Evolutionary conservation across 257 asterid genomes (phyloP), one percentile per base, ranked within the genome.

Genomic region (Solanum arcanum): DNA sequence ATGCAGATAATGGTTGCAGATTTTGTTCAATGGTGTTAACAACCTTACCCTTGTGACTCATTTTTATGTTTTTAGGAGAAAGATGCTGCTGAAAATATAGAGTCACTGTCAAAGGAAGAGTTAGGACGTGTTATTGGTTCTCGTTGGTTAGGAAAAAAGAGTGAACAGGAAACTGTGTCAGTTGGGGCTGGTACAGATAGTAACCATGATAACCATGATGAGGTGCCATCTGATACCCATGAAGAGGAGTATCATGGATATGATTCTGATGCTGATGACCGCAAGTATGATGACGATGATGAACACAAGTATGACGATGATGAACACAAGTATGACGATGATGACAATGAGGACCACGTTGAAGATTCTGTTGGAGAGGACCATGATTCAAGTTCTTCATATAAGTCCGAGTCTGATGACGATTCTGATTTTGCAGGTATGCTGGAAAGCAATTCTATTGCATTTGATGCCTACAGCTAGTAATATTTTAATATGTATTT

Each of bases 81-180:
- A 89, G 90, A 89, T 87, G 90, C 77, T 52, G 88, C 87, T 88
- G 94, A 89, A 87, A 91, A 89, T 88, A 83, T 87, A 12, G 96
- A 92, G 62, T 92, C 99, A 86, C 91, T 96, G 89, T 95, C 99
- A 73, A 93, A 90, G 90, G 99, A 97, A 91, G 99, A 97, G 91
- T 90, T 97, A 78, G 99, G 99, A 52, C 98, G 99, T 66, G 96
- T 86, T 83, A 92, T 97, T 62, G 99, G 98, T 56, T 96, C 99
- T 68, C 94, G 99, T 84, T 97, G 99, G 99, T 94, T 98, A 5
- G 95, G 98, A 86, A 96, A 92, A 88, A 95, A 90, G 91, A 74
- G 90, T 12, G 93, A 91, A 86, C 91, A 94, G 74, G 89, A 89
- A 80, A 91, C 88, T 84, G 93, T 95, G 88, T 94, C 88, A 83